Conservation (phyloP, 495 filamentous ascomycete species). For the Aspergillus sclerotiicarbonarius region DNA sequence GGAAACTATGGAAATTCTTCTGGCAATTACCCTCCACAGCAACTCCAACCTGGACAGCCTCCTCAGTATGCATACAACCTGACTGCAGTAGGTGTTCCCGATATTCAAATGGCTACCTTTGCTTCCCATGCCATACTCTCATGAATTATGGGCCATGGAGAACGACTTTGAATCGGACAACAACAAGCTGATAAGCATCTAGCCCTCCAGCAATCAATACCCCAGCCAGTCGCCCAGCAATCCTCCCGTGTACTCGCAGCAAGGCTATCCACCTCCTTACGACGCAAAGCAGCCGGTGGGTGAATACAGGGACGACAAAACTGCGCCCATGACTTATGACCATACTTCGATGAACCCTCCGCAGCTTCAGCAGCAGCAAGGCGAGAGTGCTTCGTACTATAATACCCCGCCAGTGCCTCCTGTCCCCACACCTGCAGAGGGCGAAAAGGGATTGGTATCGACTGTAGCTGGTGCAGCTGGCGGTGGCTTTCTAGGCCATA, state of each 20-base stretch:
- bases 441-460: slow-evolving; percentile 45
- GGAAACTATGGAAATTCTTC: slow-evolving; percentile 18
- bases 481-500: slow-evolving; percentile 43
- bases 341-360: slow-evolving; percentile 33
- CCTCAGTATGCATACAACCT: slow-evolving; percentile 32
- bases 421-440: slow-evolving; percentile 23
- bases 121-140: background rate
- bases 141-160: background rate
- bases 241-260: slow-evolving; percentile 22
- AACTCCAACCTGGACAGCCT: slow-evolving; percentile 23
- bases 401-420: slow-evolving; percentile 12
- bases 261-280: slow-evolving; percentile 21
- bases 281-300: slow-evolving; percentile 16
- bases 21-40: slow-evolving; percentile 23
- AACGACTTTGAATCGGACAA: background rate
- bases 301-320: slow-evolving; percentile 22
- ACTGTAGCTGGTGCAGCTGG: slow-evolving; percentile 41
- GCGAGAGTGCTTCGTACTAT: slow-evolving; percentile 28
- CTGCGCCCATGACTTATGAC: slow-evolving; percentile 18
- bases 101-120: background rate
- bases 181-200: background rate
- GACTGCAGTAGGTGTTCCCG: slow-evolving; percentile 22
- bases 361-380: slow-evolving; percentile 26
- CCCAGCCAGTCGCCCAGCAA: background rate
- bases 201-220: slow-evolving; percentile 15